These are phyloP conservation scores for Kwoniella newhampshirensis DNA, from an alignment of 768 basidiomycete species.

Conservation along the genomic window DNA sequence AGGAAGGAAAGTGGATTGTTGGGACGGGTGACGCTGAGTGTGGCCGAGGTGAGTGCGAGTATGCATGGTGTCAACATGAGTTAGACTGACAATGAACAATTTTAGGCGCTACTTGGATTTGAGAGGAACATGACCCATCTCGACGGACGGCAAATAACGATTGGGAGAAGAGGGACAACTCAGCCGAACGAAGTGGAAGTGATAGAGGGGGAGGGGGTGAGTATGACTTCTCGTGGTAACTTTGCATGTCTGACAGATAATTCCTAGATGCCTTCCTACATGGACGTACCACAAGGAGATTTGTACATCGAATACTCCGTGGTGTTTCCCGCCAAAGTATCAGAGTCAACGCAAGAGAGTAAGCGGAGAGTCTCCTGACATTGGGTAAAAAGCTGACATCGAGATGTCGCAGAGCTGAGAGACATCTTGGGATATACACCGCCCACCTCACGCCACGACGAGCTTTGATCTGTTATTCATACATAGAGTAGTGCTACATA, in stretches of 20 bases:
- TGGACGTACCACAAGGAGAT: slow-evolving; percentile 61
- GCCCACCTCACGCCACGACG: slow-evolving; percentile 11
- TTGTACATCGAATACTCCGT: slow-evolving; percentile 92
- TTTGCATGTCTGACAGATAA: neutral
- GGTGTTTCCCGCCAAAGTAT: slow-evolving; percentile 74
- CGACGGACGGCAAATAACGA: slow-evolving; percentile 74
- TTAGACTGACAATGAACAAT: slow-evolving; percentile 3
- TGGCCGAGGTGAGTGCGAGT: slow-evolving; percentile 72
- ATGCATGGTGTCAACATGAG: neutral
- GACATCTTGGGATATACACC: slow-evolving; percentile 14
- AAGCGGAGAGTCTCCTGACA: slow-evolving; percentile 52
- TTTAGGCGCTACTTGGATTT: slow-evolving; percentile 93
- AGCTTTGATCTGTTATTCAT: slow-evolving; percentile 7
- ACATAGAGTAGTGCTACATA: slow-evolving; percentile 6
- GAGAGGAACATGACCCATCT: slow-evolving; percentile 85
- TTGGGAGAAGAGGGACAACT: slow-evolving; percentile 76
- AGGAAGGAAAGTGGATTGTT: slow-evolving; percentile 88
- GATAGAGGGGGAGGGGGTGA: slow-evolving; percentile 85
- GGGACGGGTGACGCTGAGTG: slow-evolving; percentile 84
- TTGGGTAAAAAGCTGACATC: neutral
- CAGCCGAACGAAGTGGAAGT: slow-evolving; percentile 85
- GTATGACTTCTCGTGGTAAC: slow-evolving; percentile 23
- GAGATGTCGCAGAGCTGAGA: slow-evolving; percentile 12
- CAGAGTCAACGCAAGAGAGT: slow-evolving; percentile 71
- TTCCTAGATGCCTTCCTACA: slow-evolving; percentile 51